Conservation (phyloP, 371 early-diverging fungal genomes). For the Mucor plumbeus region DNA sequence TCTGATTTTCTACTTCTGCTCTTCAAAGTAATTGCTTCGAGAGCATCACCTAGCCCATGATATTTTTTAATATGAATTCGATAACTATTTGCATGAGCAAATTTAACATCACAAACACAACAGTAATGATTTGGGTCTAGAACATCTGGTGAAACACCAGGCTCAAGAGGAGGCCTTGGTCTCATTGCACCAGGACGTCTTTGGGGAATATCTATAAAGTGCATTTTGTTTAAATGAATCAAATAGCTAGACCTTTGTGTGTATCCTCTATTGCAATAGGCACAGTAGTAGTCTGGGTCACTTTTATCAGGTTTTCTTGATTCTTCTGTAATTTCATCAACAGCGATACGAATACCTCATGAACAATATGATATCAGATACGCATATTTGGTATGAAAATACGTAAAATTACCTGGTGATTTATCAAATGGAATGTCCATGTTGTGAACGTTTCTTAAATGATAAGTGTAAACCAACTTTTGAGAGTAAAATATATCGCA, state of each 20-base stretch:
- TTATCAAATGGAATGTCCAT: conserved; percentile 3
- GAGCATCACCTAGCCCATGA: neutral
- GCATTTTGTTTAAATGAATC: neutral
- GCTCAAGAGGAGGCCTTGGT: conserved; percentile 2
- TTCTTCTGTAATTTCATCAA: neutral
- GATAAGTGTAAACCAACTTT: neutral
- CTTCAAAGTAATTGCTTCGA: neutral
- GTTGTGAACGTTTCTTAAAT: neutral
- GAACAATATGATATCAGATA: neutral
- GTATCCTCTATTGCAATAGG: neutral
- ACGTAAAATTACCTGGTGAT: neutral
- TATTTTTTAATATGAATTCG: conserved; percentile 9
- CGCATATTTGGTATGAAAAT: too few relatives aligned
- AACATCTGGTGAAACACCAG: neutral
- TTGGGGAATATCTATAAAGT: conserved; percentile 7
- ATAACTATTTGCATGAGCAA: conserved; percentile 3
- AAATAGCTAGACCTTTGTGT: neutral
- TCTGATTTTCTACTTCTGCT: neutral
- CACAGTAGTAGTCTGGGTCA: conserved; percentile 2
- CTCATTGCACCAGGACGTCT: neutral
- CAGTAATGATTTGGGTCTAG: conserved; percentile 4
- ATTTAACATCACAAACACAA: conserved; percentile 5
- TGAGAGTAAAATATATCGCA: conserved; percentile 1
- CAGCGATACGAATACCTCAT: neutral
- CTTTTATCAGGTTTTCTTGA: neutral